These are phyloP conservation scores for Paramecium bursaria DNA, from an alignment of 73 alveolate genomes.

Conservation along the genomic window DNA sequence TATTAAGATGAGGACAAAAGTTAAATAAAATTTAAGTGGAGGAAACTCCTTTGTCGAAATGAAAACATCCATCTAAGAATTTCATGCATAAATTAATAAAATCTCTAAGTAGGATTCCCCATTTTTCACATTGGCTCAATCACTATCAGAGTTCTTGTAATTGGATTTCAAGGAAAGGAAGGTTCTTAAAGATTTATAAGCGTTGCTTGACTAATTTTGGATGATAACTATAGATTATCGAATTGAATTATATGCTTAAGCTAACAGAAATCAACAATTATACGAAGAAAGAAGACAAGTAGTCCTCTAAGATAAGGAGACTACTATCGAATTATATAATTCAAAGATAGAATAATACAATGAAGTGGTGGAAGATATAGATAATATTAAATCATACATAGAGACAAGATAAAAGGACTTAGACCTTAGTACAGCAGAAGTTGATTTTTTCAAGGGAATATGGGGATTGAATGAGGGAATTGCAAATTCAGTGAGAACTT, in stretches of 20 bases:
- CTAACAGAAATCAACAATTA: conserved; percentile 28
- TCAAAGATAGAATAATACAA: conserved; percentile 55
- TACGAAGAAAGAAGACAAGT: conserved; percentile 53
- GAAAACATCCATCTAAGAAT: conserved; percentile 12
- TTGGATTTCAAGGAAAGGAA: conserved; percentile 46
- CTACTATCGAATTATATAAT: conserved; percentile 42
- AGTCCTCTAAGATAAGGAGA: conserved; percentile 14
- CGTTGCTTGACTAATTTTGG: conserved; percentile 48
- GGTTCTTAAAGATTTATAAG: conserved; percentile 21
- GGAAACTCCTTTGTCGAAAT: conserved; percentile 57
- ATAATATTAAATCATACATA: conserved; percentile 11
- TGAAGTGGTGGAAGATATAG: neutral
- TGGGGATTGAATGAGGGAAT: conserved; percentile 58
- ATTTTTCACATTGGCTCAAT: conserved; percentile 15
- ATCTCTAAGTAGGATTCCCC: conserved; percentile 53
- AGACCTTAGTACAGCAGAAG: conserved; percentile 12
- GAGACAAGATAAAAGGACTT: conserved; percentile 46
- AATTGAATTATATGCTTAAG: conserved; percentile 10
- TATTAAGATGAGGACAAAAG: conserved; percentile 36
- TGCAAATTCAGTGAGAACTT: conserved; percentile 7
- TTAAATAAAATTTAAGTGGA: conserved; percentile 21
- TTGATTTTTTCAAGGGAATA: conserved; percentile 13
- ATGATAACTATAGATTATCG: conserved; percentile 52
- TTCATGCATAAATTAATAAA: conserved; percentile 31
- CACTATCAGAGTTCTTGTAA: conserved; percentile 7